phyloP scores from a whole-genome alignment of 306 rosid genomes.

The Sindora glabra region DNA sequence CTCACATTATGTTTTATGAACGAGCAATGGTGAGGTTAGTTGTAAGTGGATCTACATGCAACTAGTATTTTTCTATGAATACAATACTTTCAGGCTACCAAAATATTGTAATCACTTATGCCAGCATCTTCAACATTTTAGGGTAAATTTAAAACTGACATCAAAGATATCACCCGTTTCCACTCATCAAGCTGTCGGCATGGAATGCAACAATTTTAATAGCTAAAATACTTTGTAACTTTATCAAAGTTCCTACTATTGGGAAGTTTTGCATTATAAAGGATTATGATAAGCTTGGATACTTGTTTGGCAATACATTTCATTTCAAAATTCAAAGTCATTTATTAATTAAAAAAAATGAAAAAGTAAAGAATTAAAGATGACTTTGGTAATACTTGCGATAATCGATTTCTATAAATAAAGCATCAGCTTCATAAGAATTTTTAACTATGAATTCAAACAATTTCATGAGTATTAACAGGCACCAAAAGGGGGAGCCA shows the following conservation, averaged over 20 bases:
- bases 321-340: too few relatives aligned
- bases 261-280: conserved; percentile 3
- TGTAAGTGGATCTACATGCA: too few relatives aligned
- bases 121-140: background rate
- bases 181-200: background rate
- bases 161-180: background rate
- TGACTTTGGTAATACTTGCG: background rate
- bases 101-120: background rate
- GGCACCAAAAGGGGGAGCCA: background rate
- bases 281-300: too few relatives aligned
- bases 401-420: background rate
- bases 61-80: background rate
- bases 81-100: background rate
- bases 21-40: too few relatives aligned
- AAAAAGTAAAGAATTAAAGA: background rate
- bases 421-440: conserved; percentile 1
- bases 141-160: background rate
- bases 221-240: background rate
- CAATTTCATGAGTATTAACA: background rate
- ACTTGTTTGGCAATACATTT: too few relatives aligned
- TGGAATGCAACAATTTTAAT: background rate
- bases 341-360: background rate
- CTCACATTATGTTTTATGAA: background rate
- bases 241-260: background rate
- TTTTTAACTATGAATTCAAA: background rate